Base-by-base conservation (phyloP, 805 yeast genomes). In the Candida boidinii region DNA sequence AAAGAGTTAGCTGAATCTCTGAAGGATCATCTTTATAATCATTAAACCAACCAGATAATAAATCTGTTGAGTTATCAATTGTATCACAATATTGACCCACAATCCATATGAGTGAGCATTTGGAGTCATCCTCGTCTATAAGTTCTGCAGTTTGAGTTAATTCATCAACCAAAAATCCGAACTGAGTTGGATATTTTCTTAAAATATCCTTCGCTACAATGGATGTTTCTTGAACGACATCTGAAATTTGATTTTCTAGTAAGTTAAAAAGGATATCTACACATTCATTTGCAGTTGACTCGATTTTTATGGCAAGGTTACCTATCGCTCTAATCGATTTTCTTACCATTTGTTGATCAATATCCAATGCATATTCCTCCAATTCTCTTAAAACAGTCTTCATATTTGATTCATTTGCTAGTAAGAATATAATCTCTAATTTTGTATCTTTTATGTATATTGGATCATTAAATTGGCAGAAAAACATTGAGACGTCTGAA, bases 271-370 rank as follows among this genome's bases (percentile, higher is more conserved):
- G 54, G 1, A 76, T 71, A 5, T 69, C 68, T 4, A 84, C 79
- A 53, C 94, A 84, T 17, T 64, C 64, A 5, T 64, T 58, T 0
- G 88, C 77, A 1, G 83, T 75, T 7, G 54, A 53, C 17, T 74
- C 76, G 12, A 86, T 56, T 48, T 84, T 85, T 18, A 87, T 76
- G 0, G 96, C 94, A 15, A 90, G 60, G 48, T 87, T 84, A 2
- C 96, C 96, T 39, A 90, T 76, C 0, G 95, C 95, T 38, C 94
- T 61, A 3, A 90, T 76, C 0, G 96, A 87, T 47, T 86, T 83
- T 35, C 94, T 64, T 2, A 88, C 84, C 79, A 87, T 85, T 37
- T 81, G 80, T 17, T 78, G 70, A 54, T 88, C 96, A 11, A 84
- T 77, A 46, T 85, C 95, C 0, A 86, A 73, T 4, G 94, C 94